Percentiles rank a stretch among this genome's conserved stretches.
These are phyloP conservation scores for Daedalea quercina DNA, from an alignment of 768 basidiomycete genomes.

Conservation along the genomic window DNA sequence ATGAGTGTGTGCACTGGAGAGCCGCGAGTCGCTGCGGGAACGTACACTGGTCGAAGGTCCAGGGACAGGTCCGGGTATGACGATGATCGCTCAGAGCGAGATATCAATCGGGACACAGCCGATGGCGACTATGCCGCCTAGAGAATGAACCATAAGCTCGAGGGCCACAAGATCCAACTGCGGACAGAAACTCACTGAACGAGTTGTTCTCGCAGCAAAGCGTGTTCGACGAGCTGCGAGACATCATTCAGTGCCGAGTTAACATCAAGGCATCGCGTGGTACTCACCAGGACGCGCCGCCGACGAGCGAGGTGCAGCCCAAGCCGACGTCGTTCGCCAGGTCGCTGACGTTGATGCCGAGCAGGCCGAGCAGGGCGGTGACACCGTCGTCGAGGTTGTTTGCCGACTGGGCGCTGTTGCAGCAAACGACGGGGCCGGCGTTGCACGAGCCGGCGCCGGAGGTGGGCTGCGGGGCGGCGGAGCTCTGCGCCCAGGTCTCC, in stretches of 20 bases:
- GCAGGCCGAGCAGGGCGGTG: constrained; percentile 6
- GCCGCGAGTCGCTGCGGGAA: too few relatives aligned
- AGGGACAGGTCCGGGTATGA: too few relatives aligned
- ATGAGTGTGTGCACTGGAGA: too few relatives aligned
- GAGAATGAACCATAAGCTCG: too few relatives aligned
- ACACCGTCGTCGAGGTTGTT: neutral
- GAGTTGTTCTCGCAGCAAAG: constrained; percentile 11
- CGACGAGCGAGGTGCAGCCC: constrained; percentile 4
- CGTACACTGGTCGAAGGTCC: too few relatives aligned
- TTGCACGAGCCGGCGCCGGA: constrained; percentile 3
- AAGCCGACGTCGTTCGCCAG: neutral
- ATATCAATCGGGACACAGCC: too few relatives aligned
- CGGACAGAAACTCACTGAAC: neutral
- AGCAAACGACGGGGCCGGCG: constrained; percentile 7
- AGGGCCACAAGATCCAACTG: too few relatives aligned
- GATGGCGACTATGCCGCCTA: constrained; percentile 5
- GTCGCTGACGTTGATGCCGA: constrained; percentile 5
- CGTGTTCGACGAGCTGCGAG: constrained; percentile 1
- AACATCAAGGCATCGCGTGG: neutral
- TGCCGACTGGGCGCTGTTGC: constrained; percentile 1
- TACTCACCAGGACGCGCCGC: constrained; percentile 4
- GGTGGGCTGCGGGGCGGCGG: too few relatives aligned
- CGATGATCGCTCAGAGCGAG: too few relatives aligned
- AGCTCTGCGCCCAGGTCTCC: neutral
- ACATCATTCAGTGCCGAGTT: too few relatives aligned